These are phyloP conservation scores for Plenodomus biglobosus DNA, from an alignment of 2,329 filamentous ascomycete genomes.

Conservation along the genomic window DNA sequence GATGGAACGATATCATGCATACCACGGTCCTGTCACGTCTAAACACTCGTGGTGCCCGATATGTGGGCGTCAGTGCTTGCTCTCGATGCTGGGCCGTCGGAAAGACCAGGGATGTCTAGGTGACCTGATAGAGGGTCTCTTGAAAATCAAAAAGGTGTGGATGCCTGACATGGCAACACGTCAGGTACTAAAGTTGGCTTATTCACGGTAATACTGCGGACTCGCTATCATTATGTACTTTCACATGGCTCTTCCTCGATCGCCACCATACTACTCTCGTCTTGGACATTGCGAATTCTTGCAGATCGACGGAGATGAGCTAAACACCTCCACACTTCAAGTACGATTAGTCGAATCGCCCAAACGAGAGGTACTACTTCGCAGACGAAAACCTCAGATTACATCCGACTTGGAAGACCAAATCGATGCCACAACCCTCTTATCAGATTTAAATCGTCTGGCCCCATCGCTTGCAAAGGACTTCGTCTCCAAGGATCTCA, in stretches of 20 bases:
- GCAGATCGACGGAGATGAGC: constrained; percentile 33
- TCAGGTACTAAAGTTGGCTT: background rate
- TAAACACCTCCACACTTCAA: constrained; percentile 33
- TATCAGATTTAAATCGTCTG: constrained; percentile 29
- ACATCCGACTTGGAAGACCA: constrained; percentile 5
- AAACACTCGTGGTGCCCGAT: constrained; percentile 13
- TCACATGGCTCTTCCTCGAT: constrained; percentile 17
- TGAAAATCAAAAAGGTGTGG: background rate
- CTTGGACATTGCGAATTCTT: constrained; percentile 33
- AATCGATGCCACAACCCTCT: constrained; percentile 26
- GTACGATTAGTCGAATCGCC: constrained; percentile 25
- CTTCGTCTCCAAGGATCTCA: constrained; percentile 29
- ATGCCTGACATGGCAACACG: background rate
- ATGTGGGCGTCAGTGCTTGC: constrained; percentile 18
- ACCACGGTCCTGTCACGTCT: constrained; percentile 10
- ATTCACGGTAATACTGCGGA: background rate
- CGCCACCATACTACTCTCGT: constrained; percentile 17
- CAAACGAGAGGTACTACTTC: constrained; percentile 21
- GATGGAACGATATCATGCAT: constrained; percentile 18
- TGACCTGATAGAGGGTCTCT: background rate
- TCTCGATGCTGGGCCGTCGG: constrained; percentile 13
- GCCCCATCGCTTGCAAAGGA: constrained; percentile 36
- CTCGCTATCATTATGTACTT: constrained; percentile 14
- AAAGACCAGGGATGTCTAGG: constrained; percentile 13
- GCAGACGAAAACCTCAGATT: constrained; percentile 11